Evolutionary conservation across 345 rosid species (phyloP).

Genomic region (Cochlearia excelsa): DNA sequence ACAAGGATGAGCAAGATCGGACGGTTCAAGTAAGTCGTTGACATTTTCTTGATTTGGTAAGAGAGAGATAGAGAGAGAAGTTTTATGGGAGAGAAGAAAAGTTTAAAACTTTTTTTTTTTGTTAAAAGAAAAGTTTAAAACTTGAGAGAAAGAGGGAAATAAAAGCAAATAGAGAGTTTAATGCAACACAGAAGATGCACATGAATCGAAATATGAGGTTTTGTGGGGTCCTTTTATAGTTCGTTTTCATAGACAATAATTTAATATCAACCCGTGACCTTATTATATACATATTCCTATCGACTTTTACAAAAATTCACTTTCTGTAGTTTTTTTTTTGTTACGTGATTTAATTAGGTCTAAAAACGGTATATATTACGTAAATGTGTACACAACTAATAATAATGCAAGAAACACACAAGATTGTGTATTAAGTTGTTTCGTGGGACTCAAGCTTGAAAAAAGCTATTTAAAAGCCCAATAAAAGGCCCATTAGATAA

Average conservation of each 20-base stretch:
- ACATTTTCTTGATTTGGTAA: conserved; percentile 20
- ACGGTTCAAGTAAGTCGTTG: conserved; percentile 16
- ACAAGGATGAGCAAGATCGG: conserved; percentile 24
- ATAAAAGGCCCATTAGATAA: not conserved
- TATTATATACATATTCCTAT: not conserved
- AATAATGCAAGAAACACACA: not conserved
- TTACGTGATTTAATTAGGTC: not conserved
- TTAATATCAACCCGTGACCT: conserved; percentile 31
- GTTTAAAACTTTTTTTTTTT: conserved; percentile 20
- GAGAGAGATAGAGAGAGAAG: conserved; percentile 5
- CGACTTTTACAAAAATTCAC: not conserved
- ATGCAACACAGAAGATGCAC: conserved; percentile 38
- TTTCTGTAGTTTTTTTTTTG: not conserved
- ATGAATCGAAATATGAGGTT: conserved; percentile 27
- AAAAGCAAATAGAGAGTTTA: conserved; percentile 28
- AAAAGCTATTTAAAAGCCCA: no score
- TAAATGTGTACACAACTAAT: not conserved
- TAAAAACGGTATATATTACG: not conserved
- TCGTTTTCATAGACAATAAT: conserved; percentile 21
- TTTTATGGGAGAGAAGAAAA: conserved; percentile 3
- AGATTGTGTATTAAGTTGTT: conserved; percentile 11
- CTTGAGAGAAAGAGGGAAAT: conserved; percentile 24
- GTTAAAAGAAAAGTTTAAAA: conserved; percentile 14
- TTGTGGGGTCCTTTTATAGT: not conserved
- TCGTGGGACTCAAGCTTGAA: conserved; percentile 16